These are phyloP conservation scores for Vitis vinifera DNA, from an alignment of 164 flowering plant genomes.

Conservation along the genomic window ASM3070453v1 NC_081806.1:5873001-5873500, in stretches of 20 bases:
- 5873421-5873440: neutral
- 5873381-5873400: conserved; percentile 74
- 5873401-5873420: conserved; percentile 58
- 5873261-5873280: conserved; percentile 53
- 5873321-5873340: conserved; percentile 59
- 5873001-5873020: neutral
- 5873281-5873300: conserved; percentile 64
- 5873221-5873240: conserved; percentile 71
- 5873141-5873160: conserved; percentile 54
- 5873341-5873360: conserved; percentile 54
- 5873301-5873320: conserved; percentile 89
- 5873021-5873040: neutral
- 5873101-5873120: conserved; percentile 76
- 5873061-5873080: conserved; percentile 91
- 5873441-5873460: neutral
- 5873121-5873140: conserved; percentile 57
- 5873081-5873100: conserved; percentile 65
- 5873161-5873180: conserved; percentile 48
- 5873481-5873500: no score
- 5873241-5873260: conserved; percentile 74
- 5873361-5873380: conserved; percentile 72
- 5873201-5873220: conserved; percentile 53
- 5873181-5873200: conserved; percentile 58
- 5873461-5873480: no score
- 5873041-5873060: conserved; percentile 13